Evolutionary conservation across 768 basidiomycete species (phyloP).

Genomic region (Hirschioporus abietinus): DNA sequence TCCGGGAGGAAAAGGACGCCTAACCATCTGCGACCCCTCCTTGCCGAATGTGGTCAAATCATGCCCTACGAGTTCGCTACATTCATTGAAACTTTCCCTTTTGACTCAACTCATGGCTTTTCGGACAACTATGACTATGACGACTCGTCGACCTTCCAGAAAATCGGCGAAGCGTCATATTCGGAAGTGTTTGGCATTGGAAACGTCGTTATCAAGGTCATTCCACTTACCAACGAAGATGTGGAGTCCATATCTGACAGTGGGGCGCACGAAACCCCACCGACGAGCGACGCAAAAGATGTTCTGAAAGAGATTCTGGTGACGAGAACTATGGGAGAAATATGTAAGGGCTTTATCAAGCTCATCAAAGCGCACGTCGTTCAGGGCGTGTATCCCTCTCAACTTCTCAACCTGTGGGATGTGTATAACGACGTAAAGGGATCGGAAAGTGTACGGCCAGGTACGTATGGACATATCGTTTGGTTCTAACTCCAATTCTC

Average conservation of each 20-base stretch:
- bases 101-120: conserved; percentile 57
- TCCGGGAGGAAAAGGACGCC: conserved; percentile 24
- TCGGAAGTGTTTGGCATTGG: conserved; percentile 94
- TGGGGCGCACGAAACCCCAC: no score
- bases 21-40: conserved; percentile 53
- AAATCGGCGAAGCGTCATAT: conserved; percentile 95
- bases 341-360: conserved; percentile 73
- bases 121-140: conserved; percentile 22
- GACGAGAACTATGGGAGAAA: conserved; percentile 69
- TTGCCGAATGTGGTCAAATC: conserved; percentile 65
- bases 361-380: conserved; percentile 80
- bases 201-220: conserved; percentile 85
- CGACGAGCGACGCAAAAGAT: conserved; percentile 68
- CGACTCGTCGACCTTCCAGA: conserved; percentile 47
- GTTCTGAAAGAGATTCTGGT: conserved; percentile 78
- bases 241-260: conserved; percentile 13
- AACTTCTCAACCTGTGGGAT: conserved; percentile 83
- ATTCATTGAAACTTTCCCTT: conserved; percentile 77
- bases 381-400: conserved; percentile 74
- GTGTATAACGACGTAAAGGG: conserved; percentile 69
- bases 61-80: conserved; percentile 73
- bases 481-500: conserved; percentile 2
- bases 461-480: conserved; percentile 32
- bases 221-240: conserved; percentile 63
- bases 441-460: conserved; percentile 81